Percentiles rank a stretch among this genome's conserved stretches.
Evolutionary conservation across 225 moss, liverwort and hornwort genomes (phyloP).

Genomic region (Takakia lepidozioides): DNA sequence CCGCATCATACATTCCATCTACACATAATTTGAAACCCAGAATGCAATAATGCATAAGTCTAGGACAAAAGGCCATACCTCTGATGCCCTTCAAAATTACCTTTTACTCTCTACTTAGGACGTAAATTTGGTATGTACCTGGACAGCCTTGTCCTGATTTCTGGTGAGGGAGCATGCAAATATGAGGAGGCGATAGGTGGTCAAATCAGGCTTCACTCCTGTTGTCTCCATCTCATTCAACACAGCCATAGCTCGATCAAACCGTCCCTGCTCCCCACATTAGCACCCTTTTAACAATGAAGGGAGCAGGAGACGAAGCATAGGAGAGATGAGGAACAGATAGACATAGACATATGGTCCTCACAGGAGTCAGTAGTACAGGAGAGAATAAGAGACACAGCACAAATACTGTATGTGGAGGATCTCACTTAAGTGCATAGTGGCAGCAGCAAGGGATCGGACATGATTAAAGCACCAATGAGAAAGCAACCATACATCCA

Average conservation of each 20-base stretch:
- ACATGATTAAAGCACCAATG: too few relatives aligned
- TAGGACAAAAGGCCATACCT: too few relatives aligned
- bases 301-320: slow-evolving; percentile 1
- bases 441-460: too few relatives aligned
- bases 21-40: too few relatives aligned
- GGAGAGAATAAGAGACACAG: too few relatives aligned
- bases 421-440: too few relatives aligned
- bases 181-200: slow-evolving; percentile 57
- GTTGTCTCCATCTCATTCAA: slow-evolving; percentile 54
- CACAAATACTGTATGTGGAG: too few relatives aligned
- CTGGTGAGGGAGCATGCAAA: slow-evolving; percentile 45
- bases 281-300: slow-evolving; percentile 2
- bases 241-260: slow-evolving; percentile 52
- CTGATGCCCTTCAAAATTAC: too few relatives aligned
- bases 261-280: slow-evolving; percentile 41
- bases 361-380: not conserved
- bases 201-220: slow-evolving; percentile 55
- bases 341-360: not conserved
- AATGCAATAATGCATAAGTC: too few relatives aligned
- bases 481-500: too few relatives aligned
- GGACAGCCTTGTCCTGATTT: slow-evolving; percentile 47
- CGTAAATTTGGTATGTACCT: slow-evolving; percentile 47
- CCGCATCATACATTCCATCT: too few relatives aligned
- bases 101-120: too few relatives aligned
- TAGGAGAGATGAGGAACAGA: not conserved